Evolutionary conservation across 192 early-diverging fungal species (phyloP).

Genomic region (Coemansia sp.): DNA sequence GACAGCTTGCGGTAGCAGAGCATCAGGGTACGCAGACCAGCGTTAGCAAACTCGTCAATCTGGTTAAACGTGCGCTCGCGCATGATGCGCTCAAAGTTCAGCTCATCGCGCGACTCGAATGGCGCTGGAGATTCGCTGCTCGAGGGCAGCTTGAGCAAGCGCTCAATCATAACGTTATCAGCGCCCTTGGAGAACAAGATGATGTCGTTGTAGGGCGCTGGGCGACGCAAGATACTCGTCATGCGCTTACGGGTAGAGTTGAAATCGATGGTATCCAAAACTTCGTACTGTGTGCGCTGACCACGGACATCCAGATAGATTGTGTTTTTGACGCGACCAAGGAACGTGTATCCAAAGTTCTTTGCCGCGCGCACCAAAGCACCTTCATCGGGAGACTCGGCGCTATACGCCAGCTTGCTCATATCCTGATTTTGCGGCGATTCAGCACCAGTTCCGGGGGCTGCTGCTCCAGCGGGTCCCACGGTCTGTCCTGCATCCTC

Average conservation of each 20-base stretch:
- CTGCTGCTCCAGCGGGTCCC: not conserved
- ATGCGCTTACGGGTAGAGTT: slow-evolving; percentile 95
- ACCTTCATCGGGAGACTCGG: slow-evolving; percentile 79
- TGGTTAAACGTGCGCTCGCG: slow-evolving; percentile 60
- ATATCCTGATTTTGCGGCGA: slow-evolving; percentile 9
- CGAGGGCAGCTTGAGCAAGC: slow-evolving; percentile 36
- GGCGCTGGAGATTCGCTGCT: slow-evolving; percentile 2
- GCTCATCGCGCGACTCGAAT: slow-evolving; percentile 37
- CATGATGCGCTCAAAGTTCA: slow-evolving; percentile 49
- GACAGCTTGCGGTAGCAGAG: slow-evolving; percentile 73
- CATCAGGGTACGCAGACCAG: slow-evolving; percentile 88
- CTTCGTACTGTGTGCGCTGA: slow-evolving; percentile 61
- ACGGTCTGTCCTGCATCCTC: not conserved
- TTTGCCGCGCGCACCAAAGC: slow-evolving; percentile 77
- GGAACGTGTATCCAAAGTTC: slow-evolving; percentile 73
- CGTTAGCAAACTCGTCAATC: slow-evolving; percentile 73
- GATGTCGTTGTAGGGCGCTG: slow-evolving; percentile 71
- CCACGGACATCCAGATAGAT: slow-evolving; percentile 71
- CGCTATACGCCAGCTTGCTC: slow-evolving; percentile 37
- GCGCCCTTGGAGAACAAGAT: slow-evolving; percentile 92
- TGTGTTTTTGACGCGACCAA: slow-evolving; percentile 55
- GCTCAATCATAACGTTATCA: slow-evolving; percentile 91
- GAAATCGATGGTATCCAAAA: slow-evolving; percentile 89
- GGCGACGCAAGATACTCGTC: slow-evolving; percentile 79
- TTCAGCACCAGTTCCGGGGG: slow-evolving; percentile 1